Conservation (phyloP, 2,329 filamentous ascomycete genomes). For the Penicillium sp. region DNA sequence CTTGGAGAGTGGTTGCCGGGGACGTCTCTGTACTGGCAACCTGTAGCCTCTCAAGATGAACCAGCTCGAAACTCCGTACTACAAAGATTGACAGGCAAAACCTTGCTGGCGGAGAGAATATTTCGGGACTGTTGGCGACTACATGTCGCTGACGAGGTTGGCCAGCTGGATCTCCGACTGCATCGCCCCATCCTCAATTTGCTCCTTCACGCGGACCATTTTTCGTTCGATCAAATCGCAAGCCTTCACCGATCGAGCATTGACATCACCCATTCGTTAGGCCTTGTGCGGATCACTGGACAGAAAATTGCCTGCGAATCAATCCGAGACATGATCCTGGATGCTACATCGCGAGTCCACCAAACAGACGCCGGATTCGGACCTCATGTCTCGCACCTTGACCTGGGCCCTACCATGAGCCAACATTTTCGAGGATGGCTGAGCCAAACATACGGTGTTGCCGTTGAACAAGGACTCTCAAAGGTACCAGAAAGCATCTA, state of each 20-base stretch:
- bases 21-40: no score
- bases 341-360: constrained; percentile 28
- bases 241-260: constrained; percentile 32
- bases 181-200: constrained; percentile 25
- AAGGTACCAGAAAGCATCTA: constrained; percentile 25
- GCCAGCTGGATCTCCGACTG: constrained; percentile 35
- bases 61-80: no score
- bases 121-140: constrained; percentile 39
- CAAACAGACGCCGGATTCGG: constrained; percentile 26
- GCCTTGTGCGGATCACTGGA: constrained; percentile 36
- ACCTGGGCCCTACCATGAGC: neutral
- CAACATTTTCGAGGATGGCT: constrained; percentile 32
- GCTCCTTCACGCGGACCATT: constrained; percentile 29
- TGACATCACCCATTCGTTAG: constrained; percentile 31
- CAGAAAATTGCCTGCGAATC: constrained; percentile 29
- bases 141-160: constrained; percentile 30
- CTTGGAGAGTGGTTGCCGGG: no score
- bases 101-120: constrained; percentile 32
- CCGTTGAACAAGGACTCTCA: constrained; percentile 20
- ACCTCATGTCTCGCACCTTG: constrained; percentile 1
- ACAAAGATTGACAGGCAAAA: constrained; percentile 28
- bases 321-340: constrained; percentile 31
- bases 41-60: no score
- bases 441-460: constrained; percentile 28
- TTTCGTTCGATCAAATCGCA: constrained; percentile 37